A percentile compares a stretch with the other conserved stretches of the same genome.
These are phyloP conservation scores for Rhizodiscina lignyota DNA, from an alignment of 495 filamentous ascomycete genomes.

Conservation along the genomic window DNA sequence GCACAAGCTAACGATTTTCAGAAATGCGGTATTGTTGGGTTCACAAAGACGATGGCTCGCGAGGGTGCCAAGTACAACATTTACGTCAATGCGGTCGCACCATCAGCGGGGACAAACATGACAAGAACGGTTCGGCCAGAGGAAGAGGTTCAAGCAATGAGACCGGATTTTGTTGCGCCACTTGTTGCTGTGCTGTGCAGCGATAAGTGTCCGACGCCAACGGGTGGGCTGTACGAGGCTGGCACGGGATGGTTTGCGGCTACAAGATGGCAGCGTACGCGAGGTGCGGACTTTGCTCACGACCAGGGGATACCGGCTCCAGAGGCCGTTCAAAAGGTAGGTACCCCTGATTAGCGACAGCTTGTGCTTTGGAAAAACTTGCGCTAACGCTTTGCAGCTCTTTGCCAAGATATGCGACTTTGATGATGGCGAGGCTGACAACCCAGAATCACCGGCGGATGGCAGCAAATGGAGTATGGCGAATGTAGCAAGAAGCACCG, in stretches of 20 bases:
- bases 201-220: conserved; percentile 4
- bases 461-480: conserved; percentile 6
- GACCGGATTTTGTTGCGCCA: conserved; percentile 7
- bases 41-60: conserved; percentile 5
- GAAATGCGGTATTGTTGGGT: conserved; percentile 8
- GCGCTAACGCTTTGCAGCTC: conserved; percentile 1
- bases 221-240: conserved; percentile 4
- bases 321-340: conserved; percentile 6
- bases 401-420: conserved; percentile 6
- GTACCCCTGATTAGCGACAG: no score
- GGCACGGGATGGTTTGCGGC: conserved; percentile 5
- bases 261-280: conserved; percentile 6
- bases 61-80: conserved; percentile 11
- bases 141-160: conserved; percentile 3
- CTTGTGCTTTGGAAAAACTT: no score
- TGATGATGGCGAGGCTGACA: conserved; percentile 6
- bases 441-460: conserved; percentile 5
- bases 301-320: conserved; percentile 5
- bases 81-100: conserved; percentile 6
- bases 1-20: background rate
- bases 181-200: conserved; percentile 4
- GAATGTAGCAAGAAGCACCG: conserved; percentile 3
- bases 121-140: conserved; percentile 7
- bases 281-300: conserved; percentile 7
- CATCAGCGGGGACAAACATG: conserved; percentile 7